Evolutionary conservation across 306 rosid species (phyloP).

Genomic region (Aeschynomene evenia): DNA sequence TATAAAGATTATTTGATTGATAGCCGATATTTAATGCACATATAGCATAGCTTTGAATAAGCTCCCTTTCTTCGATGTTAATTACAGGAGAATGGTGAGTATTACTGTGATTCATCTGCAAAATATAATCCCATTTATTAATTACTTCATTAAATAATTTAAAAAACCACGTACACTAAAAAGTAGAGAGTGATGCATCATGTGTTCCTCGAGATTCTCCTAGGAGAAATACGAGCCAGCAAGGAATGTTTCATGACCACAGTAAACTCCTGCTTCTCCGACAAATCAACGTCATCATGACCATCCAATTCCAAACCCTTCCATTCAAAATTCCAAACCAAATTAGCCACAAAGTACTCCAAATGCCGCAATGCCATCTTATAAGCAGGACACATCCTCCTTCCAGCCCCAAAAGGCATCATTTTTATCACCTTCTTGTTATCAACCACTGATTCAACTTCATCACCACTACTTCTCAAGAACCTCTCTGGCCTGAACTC

Average conservation of each 20-base stretch:
- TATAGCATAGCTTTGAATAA: too few relatives aligned
- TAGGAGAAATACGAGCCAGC: slow-evolving; percentile 7
- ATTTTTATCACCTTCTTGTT: slow-evolving; percentile 29
- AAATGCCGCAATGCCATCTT: slow-evolving; percentile 30
- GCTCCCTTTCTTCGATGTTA: too few relatives aligned
- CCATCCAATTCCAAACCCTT: not conserved
- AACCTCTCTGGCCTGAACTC: slow-evolving; percentile 41
- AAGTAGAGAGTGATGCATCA: too few relatives aligned
- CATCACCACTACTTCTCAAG: not conserved
- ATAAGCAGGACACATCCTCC: slow-evolving; percentile 36
- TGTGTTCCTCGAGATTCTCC: too few relatives aligned
- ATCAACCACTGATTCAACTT: slow-evolving; percentile 6
- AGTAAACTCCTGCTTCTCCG: slow-evolving; percentile 35
- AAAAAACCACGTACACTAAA: too few relatives aligned
- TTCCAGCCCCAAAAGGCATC: slow-evolving; percentile 47
- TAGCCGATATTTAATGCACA: too few relatives aligned
- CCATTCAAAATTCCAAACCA: slow-evolving; percentile 40
- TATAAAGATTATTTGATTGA: too few relatives aligned
- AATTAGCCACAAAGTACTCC: slow-evolving; percentile 39
- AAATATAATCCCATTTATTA: too few relatives aligned
- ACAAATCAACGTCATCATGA: slow-evolving; percentile 14
- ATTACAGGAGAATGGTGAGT: too few relatives aligned
- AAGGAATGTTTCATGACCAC: slow-evolving; percentile 37
- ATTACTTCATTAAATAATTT: too few relatives aligned
- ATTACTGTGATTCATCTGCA: too few relatives aligned